Base-by-base conservation (phyloP, 2,329 filamentous ascomycete genomes). In the Aphanoascus verrucosus region DNA sequence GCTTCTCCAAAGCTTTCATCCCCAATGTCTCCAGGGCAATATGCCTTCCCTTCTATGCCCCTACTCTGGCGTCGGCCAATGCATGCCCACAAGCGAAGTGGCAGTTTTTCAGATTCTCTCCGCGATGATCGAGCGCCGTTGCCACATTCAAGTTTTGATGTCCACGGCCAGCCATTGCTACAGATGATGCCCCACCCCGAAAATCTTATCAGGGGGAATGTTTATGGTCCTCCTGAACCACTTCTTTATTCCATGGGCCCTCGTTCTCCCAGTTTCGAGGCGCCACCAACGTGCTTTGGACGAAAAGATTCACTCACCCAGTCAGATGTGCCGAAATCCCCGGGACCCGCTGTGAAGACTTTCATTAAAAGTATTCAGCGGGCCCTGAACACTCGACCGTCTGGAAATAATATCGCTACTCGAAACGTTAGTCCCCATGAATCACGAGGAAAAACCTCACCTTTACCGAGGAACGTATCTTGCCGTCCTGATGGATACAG, bases 321-420 rank as follows among this genome's bases (percentile, higher is more conserved):
- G 19, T 42, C 38, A 32, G 58, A 64, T 32, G 31, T 40, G 48
- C 56, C 61, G 6, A 57, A 62, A 38, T 49, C 61, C 31, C 60
- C 67, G 7, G 63, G 61, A 20, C 84, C 85, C 32, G 88, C 86
- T 2, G 87, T 96, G 77, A 90, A 84, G 67, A 93, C 83, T 61
- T 78, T 97, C 0, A 77, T 98, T 49, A 86, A 89, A 5, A 91
- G 86, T 57, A 86, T 97, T 37, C 85, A 89, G 15, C 82, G 88
- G 58, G 90, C 84, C 5, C 69, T 96, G 47, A 88, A 88, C 65
- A 87, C 77, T 12, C 72, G 72, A 52, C 71, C 75, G 48, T 65
- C 67, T 20, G 64, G 60, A 3, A 14, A 47, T n/a, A 15, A 40
- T 44, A 11, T 15, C 11, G 9, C 31, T 37, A 15, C 45, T 32